Evolutionary conservation across 1,284 basidiomycete genomes (phyloP), one percentile per base, ranked within the genome.

Genomic region (Sporisorium iseilematis-ciliati): DNA sequence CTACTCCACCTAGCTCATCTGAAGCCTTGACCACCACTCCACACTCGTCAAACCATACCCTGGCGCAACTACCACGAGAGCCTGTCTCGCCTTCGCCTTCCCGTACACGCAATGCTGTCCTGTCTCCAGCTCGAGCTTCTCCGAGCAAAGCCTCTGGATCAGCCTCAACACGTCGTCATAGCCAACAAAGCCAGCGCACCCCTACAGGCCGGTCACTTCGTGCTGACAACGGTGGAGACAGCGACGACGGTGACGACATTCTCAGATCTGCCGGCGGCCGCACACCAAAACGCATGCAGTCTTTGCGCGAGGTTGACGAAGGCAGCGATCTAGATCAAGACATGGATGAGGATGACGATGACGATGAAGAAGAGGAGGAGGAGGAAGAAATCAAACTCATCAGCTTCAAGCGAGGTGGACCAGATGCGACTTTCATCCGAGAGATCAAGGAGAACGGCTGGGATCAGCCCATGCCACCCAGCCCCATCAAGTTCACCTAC

Each of bases 361-460:
- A 67, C 3, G 63, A 70, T 8, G 53, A 70, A 7, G 62, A 69
- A 3, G 56, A 63, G 7, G 52, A 72, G 12, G 55, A 62, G 12
- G 63, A 72, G 12, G 73, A 75, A 5, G 73, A 71, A 42, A 67
- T 76, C 41, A 50, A 69, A 31, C 46, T 72, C 16, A 35, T 76
- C 52, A 59, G 52, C 53, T 53, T 72, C 65, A 71, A 56, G 11
- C 74, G 74, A 12, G 56, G 62, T 11, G 74, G 69, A 6, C 62
- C 74, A 8, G 74, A 76, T 33, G 69, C 74, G 3, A 64, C 68
- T 20, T 77, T 77, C 51, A 48, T 77, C n/a, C 57, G 61, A 20
- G 75, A 77, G 57, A 66, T 73, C 53, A 65, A 65, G 23, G 52
- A 69, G 31, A 73, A 73, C 18, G 75, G 75, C 20, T 77, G 75